Percentiles rank a stretch among this genome's conserved stretches.
These are phyloP conservation scores for Dendrocalamus latiflorus DNA, from an alignment of 202 grass and related monocot genomes.

Conservation along the genomic window DNA sequence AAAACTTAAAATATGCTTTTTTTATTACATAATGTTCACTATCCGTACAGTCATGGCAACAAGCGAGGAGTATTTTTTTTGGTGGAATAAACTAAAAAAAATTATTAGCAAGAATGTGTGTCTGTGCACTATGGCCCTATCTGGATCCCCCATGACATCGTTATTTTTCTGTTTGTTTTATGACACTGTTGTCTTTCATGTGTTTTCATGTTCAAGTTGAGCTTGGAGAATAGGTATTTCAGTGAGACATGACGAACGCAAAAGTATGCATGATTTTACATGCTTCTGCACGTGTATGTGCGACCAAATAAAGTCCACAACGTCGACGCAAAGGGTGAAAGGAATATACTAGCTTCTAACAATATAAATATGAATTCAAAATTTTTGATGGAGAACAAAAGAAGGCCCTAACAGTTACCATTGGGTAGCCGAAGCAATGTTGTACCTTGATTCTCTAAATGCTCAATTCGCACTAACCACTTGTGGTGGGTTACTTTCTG, in stretches of 20 bases:
- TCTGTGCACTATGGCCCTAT: background rate
- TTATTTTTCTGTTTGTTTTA: background rate
- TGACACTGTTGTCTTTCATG: background rate
- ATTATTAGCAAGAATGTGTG: background rate
- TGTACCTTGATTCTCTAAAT: too few species aligned
- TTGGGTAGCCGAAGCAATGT: too few species aligned
- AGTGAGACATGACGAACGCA: background rate
- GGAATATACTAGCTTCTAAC: too few species aligned
- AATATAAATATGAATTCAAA: too few species aligned
- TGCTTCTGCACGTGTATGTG: background rate
- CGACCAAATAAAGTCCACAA: background rate
- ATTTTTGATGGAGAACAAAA: background rate
- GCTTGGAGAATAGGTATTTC: background rate
- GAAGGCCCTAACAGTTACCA: background rate
- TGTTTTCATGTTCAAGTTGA: background rate
- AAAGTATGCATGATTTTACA: background rate
- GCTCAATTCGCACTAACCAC: too few species aligned
- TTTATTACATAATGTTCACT: background rate
- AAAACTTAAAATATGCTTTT: background rate
- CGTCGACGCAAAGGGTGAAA: background rate
- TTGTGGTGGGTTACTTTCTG: background rate
- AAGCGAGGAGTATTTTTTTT: background rate
- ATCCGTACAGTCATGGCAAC: background rate
- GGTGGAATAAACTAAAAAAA: background rate
- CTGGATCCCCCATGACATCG: background rate